Conservation (phyloP, 2,329 filamentous ascomycete genomes). For the Davidsoniella australis region DNA sequence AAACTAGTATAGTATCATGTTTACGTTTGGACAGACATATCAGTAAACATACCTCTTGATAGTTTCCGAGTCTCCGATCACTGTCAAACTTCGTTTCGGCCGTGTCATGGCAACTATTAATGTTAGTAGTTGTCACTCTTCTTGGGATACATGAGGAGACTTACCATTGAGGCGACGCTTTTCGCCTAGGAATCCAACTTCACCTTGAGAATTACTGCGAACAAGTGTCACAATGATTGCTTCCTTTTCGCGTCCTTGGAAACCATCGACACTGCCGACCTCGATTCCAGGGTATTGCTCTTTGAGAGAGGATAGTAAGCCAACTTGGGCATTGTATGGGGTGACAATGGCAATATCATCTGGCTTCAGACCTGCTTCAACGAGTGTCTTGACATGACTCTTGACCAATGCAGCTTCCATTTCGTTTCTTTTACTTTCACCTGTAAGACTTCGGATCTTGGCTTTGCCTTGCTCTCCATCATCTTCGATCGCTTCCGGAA, state of each 20-base stretch:
- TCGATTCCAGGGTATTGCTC: constrained; percentile 72
- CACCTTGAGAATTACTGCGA: constrained; percentile 67
- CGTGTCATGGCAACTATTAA: constrained; percentile 89
- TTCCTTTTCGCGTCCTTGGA: constrained; percentile 94
- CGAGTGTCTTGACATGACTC: constrained; percentile 57
- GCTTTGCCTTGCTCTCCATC: constrained; percentile 37
- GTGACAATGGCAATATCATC: constrained; percentile 88
- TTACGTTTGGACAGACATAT: not conserved
- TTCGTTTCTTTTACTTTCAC: constrained; percentile 73
- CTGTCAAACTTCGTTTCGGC: constrained; percentile 72
- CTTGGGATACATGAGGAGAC: constrained; percentile 17
- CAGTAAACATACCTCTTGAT: constrained; percentile 55
- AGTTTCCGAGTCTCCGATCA: constrained; percentile 90
- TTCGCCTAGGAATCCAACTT: constrained; percentile 87
- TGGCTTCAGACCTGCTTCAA: constrained; percentile 62
- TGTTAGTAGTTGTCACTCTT: constrained; percentile 2
- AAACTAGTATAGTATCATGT: not conserved
- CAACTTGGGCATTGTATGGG: constrained; percentile 89
- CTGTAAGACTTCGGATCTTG: constrained; percentile 26
- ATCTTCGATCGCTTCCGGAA: constrained; percentile 66
- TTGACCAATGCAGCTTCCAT: constrained; percentile 72
- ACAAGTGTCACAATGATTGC: constrained; percentile 89
- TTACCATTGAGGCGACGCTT: constrained; percentile 82
- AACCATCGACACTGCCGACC: constrained; percentile 91
- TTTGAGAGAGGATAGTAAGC: constrained; percentile 63